Percentiles rank a stretch among this genome's conserved stretches.
Evolutionary conservation across 352 stramenopile genomes (phyloP).

Genomic region (Blastocystis sp.): DNA sequence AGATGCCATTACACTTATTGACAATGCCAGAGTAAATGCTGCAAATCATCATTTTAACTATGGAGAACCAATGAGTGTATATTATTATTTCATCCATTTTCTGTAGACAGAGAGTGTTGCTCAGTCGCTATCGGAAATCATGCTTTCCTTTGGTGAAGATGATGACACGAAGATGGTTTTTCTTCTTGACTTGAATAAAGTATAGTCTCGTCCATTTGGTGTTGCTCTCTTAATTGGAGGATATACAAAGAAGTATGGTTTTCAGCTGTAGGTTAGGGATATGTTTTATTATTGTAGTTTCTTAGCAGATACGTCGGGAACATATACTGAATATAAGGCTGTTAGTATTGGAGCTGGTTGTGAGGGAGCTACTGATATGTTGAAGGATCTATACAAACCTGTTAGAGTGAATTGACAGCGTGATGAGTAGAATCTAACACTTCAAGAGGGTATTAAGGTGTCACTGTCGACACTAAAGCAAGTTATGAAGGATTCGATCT

Average conservation of each 20-base stretch:
- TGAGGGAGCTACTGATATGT: constrained; percentile 92
- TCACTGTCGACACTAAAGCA: constrained; percentile 93
- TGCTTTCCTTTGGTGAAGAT: constrained; percentile 88
- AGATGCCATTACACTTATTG: constrained; percentile 94
- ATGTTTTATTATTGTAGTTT: neutral
- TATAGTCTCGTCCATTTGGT: constrained; percentile 88
- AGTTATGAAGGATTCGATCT: constrained; percentile 99
- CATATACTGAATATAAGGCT: constrained; percentile 95
- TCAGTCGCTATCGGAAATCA: constrained; percentile 95
- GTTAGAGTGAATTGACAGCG: neutral
- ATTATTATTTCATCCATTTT: neutral
- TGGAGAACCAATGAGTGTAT: constrained; percentile 92
- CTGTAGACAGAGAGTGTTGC: constrained; percentile 84
- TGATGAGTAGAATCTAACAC: constrained; percentile 80
- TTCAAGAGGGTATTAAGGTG: constrained; percentile 92
- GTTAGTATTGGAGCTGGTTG: constrained; percentile 95
- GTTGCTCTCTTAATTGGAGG: constrained; percentile 94
- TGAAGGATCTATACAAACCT: constrained; percentile 93
- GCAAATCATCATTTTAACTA: constrained; percentile 95
- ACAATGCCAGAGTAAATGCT: constrained; percentile 96
- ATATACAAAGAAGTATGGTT: constrained; percentile 86
- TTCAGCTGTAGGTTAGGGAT: constrained; percentile 82
- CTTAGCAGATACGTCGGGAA: constrained; percentile 87
- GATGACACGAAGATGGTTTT: constrained; percentile 84
- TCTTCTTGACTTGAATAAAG: constrained; percentile 33